A percentile compares a stretch with the other conserved stretches of the same genome.
phyloP scores from a whole-genome alignment of 768 basidiomycete species.

The Lactarius sp. region DNA sequence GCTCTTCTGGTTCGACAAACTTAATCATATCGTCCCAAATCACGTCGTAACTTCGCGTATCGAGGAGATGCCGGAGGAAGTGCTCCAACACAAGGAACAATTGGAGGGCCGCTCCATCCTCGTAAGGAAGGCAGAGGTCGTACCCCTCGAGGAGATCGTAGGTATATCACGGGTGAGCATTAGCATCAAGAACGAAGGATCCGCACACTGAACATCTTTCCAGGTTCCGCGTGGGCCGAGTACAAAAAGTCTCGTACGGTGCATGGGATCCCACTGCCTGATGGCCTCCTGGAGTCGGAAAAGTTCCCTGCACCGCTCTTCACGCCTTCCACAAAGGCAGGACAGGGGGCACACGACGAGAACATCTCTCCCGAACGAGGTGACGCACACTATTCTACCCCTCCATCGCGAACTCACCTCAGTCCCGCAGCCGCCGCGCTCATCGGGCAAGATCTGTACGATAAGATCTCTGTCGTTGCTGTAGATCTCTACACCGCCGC shows the following conservation, averaged over 20 bases:
- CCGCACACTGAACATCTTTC: not conserved
- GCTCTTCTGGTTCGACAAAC: conserved; percentile 90
- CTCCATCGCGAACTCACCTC: not conserved
- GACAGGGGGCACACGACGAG: conserved; percentile 90
- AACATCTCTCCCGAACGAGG: conserved; percentile 98
- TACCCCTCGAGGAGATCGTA: conserved; percentile 94
- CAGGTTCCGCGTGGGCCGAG: conserved; percentile 95
- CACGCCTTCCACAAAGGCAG: conserved; percentile 97
- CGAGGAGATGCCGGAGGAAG: conserved; percentile 76
- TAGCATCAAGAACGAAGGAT: not conserved
- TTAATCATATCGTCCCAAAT: conserved; percentile 75
- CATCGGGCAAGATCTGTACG: conserved; percentile 61
- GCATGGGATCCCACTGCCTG: conserved; percentile 75
- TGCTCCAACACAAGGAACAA: conserved; percentile 67
- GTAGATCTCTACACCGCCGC: conserved; percentile 69
- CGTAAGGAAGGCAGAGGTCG: conserved; percentile 80
- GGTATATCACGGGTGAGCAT: conserved; percentile 85
- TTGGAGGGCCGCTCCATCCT: conserved; percentile 87
- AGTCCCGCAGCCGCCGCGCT: conserved; percentile 50
- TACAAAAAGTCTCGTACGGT: conserved; percentile 86
- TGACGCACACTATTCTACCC: conserved; percentile 32
- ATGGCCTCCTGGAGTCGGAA: conserved; percentile 79
- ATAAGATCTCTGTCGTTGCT: conserved; percentile 53
- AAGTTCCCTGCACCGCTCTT: conserved; percentile 80
- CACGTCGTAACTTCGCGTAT: conserved; percentile 80